phyloP scores from a whole-genome alignment of 768 basidiomycete genomes.

The Boletus sensibilis region DNA sequence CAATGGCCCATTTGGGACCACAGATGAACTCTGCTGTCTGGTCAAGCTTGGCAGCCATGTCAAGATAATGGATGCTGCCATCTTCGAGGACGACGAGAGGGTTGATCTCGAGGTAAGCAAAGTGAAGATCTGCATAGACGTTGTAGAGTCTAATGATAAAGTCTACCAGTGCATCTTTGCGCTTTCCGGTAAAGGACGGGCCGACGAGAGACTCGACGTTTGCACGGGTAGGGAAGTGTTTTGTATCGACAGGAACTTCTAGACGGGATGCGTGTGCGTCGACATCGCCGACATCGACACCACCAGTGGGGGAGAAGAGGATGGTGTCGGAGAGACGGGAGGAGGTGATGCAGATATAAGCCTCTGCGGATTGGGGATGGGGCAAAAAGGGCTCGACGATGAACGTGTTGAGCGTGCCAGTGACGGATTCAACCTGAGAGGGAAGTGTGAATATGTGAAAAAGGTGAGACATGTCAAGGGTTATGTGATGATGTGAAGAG shows the following conservation, averaged over 20 bases:
- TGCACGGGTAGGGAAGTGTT: slow-evolving; percentile 78
- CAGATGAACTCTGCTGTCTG: slow-evolving; percentile 98
- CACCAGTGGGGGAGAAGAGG: slow-evolving; percentile 98
- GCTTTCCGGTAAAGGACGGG: slow-evolving; percentile 72
- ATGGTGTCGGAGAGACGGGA: slow-evolving; percentile 92
- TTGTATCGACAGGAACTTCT: slow-evolving; percentile 65
- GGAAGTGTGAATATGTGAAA: slow-evolving; percentile 16
- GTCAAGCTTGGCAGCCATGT: slow-evolving; percentile 99
- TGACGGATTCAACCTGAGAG: slow-evolving; percentile 81
- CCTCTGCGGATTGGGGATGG: slow-evolving; percentile 90
- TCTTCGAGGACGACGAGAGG: slow-evolving; percentile 93
- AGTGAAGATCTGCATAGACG: slow-evolving; percentile 98
- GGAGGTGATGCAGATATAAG: slow-evolving; percentile 98
- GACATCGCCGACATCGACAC: slow-evolving; percentile 98
- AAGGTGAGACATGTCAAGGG: background rate
- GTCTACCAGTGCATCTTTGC: slow-evolving; percentile 91
- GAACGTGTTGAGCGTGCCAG: slow-evolving; percentile 95
- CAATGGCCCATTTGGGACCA: slow-evolving; percentile 98
- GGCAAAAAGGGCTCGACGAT: slow-evolving; percentile 99
- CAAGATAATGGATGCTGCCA: slow-evolving; percentile 84
- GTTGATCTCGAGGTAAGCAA: slow-evolving; percentile 99
- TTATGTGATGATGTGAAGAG: slow-evolving; percentile 27
- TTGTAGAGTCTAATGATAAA: slow-evolving; percentile 94
- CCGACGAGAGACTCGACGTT: slow-evolving; percentile 75
- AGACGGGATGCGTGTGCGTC: slow-evolving; percentile 95